phyloP scores from a whole-genome alignment of 768 basidiomycete genomes.

The Hygrocybe coccinea region DNA sequence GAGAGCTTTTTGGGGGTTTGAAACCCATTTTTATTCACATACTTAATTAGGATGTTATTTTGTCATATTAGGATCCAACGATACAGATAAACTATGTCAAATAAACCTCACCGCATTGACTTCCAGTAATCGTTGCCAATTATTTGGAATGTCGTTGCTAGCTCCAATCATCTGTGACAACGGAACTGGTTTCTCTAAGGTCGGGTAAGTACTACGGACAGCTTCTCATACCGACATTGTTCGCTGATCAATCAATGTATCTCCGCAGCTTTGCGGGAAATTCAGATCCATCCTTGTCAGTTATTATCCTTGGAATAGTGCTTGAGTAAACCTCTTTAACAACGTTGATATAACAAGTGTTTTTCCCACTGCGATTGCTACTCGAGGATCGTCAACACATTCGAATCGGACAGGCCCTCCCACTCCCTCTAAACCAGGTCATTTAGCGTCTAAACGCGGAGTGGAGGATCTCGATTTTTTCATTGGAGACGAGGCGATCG shows the following conservation, averaged over 20 bases:
- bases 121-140: not conserved
- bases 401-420: slow-evolving; percentile 62
- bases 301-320: slow-evolving; percentile 17
- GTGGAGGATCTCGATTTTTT: slow-evolving; percentile 99
- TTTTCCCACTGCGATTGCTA: slow-evolving; percentile 97
- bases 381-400: slow-evolving; percentile 62
- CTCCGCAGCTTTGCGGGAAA: slow-evolving; percentile 86
- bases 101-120: not conserved
- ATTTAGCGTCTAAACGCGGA: slow-evolving; percentile 93
- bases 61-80: slow-evolving; percentile 3
- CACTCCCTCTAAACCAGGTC: slow-evolving; percentile 78
- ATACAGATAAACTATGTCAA: not conserved
- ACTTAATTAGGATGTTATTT: slow-evolving; percentile 4
- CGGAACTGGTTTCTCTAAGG: slow-evolving; percentile 95
- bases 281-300: slow-evolving; percentile 96
- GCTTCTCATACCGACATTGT: not conserved
- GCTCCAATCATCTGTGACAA: slow-evolving; percentile 98
- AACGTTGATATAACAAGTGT: slow-evolving; percentile 47
- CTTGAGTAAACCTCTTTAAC: slow-evolving; percentile 5
- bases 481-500: slow-evolving; percentile 97
- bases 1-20: slow-evolving; percentile 1
- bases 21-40: not conserved
- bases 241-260: slow-evolving; percentile 1
- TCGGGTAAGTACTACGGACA: slow-evolving; percentile 61
- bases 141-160: slow-evolving; percentile 64